A percentile compares a stretch with the other conserved stretches of the same genome.
These are phyloP conservation scores for Fusarium cicatricum DNA, from an alignment of 2,329 filamentous ascomycete species.

Conservation along the genomic window DNA sequence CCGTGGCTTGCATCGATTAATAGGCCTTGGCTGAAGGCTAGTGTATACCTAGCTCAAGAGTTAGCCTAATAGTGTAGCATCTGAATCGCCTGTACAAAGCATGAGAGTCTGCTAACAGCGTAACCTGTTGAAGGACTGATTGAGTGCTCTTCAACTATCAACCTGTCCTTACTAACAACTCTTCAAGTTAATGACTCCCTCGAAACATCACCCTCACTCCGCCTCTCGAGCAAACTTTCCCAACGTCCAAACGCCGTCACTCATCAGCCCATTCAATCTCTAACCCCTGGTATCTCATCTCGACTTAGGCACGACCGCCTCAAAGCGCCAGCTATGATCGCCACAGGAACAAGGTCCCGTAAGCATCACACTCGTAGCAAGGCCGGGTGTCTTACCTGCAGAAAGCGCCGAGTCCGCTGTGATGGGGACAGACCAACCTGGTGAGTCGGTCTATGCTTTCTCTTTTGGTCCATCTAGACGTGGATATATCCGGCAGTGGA, in stretches of 20 bases:
- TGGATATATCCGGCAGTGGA: not conserved
- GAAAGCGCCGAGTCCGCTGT: conserved; percentile 35
- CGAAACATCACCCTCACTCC: not conserved
- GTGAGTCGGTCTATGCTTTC: conserved; percentile 16
- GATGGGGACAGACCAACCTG: conserved; percentile 31
- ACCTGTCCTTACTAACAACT: not conserved
- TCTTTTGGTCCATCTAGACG: not conserved
- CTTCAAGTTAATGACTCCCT: not conserved
- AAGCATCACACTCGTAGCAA: conserved; percentile 35
- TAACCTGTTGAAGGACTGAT: not conserved
- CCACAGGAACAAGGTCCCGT: conserved; percentile 13
- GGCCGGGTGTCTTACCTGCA: conserved; percentile 33
- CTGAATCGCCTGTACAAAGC: too few relatives aligned
- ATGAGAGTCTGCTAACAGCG: not conserved
- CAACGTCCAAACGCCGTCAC: not conserved
- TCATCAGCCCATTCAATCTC: not conserved
- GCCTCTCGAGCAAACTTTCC: not conserved
- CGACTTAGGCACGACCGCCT: not conserved
- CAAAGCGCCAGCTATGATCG: not conserved
- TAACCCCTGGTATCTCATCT: not conserved
- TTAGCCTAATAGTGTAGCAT: too few relatives aligned
- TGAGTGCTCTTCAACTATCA: not conserved
- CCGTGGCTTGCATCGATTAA: not conserved
- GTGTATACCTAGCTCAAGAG: not conserved
- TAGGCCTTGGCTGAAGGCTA: not conserved